Base-by-base conservation (phyloP, 2,329 filamentous ascomycete genomes). In the Blastomyces gilchristii region DNA sequence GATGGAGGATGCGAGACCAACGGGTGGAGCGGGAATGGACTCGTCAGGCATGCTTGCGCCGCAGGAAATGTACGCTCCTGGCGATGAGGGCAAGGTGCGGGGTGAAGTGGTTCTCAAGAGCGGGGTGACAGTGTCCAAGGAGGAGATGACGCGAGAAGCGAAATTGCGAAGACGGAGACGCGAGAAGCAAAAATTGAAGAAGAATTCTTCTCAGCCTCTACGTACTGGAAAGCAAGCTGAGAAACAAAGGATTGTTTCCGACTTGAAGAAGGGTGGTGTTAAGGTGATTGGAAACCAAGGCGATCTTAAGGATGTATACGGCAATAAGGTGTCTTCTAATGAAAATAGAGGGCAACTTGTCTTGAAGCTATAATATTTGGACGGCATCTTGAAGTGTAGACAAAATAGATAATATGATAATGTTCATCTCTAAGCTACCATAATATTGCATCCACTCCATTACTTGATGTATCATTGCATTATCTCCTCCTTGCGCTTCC, bases 1-100 rank as follows among this genome's bases (percentile, higher is more conserved):
- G 68, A 96, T 97, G 89, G 94, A 99, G 79, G 94, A 99, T 72
- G 93, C 91, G 1, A 88, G 96, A 70, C 93, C 94, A 8, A 87
- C 88, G 18, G 89, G 89, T 53, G 86, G 87, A 71, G 90, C 88
- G 52, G 83, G 82, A 56, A 80, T 85, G 67, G 72, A 72, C 34
- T 75, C 74, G 41, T 74, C 77, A 34, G 89, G 87, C 71, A 88
- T 88, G 80, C 83, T 99, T 65, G 94, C 94, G 56, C 94, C 94
- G 2, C 94, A 97, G 73, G 94, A 99, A 76, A 82, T 99, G 34
- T 99, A 97, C 80, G 86, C 85, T 70, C 86, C 90, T n/a, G 86
- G 87, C 65, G 86, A 88, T 70, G 83, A 85, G 65, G 85, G 80
- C 3, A 74, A 77, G 16, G 79, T 79, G 56, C 83, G 82, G 69